Evolutionary conservation across 1,139 yeast species (phyloP), one percentile per base, ranked within the genome.

Genomic region (Debaryomyces robertsiae): DNA sequence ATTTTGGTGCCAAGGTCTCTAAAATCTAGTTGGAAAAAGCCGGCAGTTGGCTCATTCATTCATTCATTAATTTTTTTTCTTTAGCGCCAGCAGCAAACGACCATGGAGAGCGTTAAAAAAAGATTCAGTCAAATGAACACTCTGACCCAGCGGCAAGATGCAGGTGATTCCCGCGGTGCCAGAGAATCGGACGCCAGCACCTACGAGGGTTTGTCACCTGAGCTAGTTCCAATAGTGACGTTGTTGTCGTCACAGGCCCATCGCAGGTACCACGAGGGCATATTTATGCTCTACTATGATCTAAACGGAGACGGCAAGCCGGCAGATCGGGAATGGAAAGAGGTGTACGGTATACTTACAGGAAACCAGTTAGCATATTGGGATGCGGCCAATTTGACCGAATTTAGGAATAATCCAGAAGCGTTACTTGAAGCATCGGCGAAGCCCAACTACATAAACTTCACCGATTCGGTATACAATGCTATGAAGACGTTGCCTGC

Each of bases 321-420:
- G 0, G 78, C 82, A 0, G 89, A 84, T 41, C 73, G 97, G 39
- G 77, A 78, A 54, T 93, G 98, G 98, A 75, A 77, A 45, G 97
- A 93, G 61, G 96, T 90, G 13, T 93, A 86, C 61, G 98, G 96
- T 34, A 89, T 88, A 19, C 70, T 93, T 35, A 81, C 89, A 6
- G 98, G 98, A 11, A 87, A 90, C 45, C 96, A 90, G 54, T 68
- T 93, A 46, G 95, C 97, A 1, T 79, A 88, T 49, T 91, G 97
- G 97, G 91, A 89, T 61, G 95, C 96, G 1, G 83, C 82, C 32
- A 77, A 77, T 46, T 68, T 90, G 46, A 86, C 87, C 22, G 75
- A 71, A 43, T 76, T 69, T 54, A 69, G 70, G 46, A 65, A 64
- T 45, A 67, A 71, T 51, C 79, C 79, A 2, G 77, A 73, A 19